These are phyloP conservation scores for Phaeosphaeria sp. DNA, from an alignment of 2,329 filamentous ascomycete species.

Conservation along the genomic window DNA sequence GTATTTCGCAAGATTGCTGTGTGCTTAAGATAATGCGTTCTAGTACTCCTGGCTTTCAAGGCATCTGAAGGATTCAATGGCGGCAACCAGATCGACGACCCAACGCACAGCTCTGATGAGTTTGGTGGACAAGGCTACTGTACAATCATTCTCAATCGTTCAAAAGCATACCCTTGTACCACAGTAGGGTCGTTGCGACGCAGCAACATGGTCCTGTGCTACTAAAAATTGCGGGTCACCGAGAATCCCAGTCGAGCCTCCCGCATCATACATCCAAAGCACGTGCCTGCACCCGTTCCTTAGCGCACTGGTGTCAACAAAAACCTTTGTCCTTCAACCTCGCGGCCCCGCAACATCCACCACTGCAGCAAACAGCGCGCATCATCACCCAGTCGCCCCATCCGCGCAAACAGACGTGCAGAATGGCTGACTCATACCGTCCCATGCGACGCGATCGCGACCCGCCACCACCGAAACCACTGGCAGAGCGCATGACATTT, in stretches of 20 bases:
- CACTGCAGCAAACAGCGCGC: conserved; percentile 6
- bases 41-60: too few species aligned
- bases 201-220: not conserved
- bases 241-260: not conserved
- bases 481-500: conserved; percentile 40
- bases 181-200: not conserved
- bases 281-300: conserved; percentile 15
- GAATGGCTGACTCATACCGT: conserved; percentile 38
- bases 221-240: not conserved
- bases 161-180: too few species aligned
- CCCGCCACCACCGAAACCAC: not conserved
- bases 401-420: conserved; percentile 8
- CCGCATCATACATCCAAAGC: conserved; percentile 1
- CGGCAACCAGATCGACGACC: too few species aligned
- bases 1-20: too few species aligned
- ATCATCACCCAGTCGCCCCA: conserved; percentile 3
- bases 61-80: too few species aligned
- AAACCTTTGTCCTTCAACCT: conserved; percentile 11
- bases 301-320: conserved; percentile 19
- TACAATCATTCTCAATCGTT: too few species aligned
- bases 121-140: too few species aligned
- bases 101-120: too few species aligned
- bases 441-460: conserved; percentile 22
- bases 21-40: too few species aligned
- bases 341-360: conserved; percentile 7